Evolutionary conservation across 495 filamentous ascomycete species (phyloP).

Genomic region (Penicillium cataractarum): DNA sequence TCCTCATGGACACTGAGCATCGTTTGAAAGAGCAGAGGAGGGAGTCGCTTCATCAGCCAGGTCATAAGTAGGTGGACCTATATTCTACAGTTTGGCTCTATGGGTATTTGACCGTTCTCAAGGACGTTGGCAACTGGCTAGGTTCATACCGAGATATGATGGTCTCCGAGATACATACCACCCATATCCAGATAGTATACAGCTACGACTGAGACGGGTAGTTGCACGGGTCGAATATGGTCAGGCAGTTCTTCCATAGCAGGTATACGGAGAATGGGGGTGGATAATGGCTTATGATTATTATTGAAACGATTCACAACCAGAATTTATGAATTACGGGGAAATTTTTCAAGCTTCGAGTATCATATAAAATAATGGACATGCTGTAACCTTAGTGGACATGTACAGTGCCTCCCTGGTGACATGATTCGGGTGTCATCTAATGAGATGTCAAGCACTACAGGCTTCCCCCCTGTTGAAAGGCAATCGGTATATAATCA

Average conservation of each 20-base stretch:
- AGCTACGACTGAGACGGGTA: neutral
- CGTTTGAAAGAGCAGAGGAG: constrained; percentile 6
- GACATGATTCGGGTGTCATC: no score
- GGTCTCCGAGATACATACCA: no score
- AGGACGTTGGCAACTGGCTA: neutral
- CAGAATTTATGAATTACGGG: neutral
- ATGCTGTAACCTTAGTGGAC: no score
- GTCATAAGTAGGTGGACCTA: neutral
- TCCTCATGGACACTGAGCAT: constrained; percentile 18
- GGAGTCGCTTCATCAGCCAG: constrained; percentile 4
- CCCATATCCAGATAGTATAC: no score
- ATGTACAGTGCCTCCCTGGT: no score
- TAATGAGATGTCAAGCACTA: no score
- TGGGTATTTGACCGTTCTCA: neutral
- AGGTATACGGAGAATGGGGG: neutral
- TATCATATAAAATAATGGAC: no score
- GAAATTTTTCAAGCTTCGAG: no score
- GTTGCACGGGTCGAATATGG: neutral
- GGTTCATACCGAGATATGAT: neutral
- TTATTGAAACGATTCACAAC: neutral
- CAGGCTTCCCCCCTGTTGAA: no score
- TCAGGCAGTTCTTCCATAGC: neutral
- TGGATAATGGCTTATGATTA: neutral
- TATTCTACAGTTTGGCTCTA: neutral
- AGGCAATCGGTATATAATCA: no score